A percentile compares a stretch with the other conserved stretches of the same genome.
phyloP scores from a whole-genome alignment of 495 filamentous ascomycete species.

The Delitschia confertaspora region DNA sequence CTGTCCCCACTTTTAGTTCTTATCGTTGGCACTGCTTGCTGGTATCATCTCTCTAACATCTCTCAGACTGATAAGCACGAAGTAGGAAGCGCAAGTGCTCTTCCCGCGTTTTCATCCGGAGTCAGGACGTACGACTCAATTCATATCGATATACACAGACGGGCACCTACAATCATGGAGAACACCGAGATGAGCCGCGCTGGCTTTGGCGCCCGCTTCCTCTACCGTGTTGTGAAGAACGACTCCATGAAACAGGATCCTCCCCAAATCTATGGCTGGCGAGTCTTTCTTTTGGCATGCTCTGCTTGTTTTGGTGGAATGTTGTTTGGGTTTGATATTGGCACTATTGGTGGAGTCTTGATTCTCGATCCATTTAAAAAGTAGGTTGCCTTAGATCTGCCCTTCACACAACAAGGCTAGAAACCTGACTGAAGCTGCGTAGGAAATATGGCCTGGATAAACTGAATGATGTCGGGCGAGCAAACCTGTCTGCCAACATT shows the following conservation, averaged over 20 bases:
- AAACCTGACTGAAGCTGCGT: not conserved
- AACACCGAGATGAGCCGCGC: no score
- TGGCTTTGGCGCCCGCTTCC: slow-evolving; percentile 31
- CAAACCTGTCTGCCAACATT: slow-evolving; percentile 45
- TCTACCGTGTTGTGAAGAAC: slow-evolving; percentile 64
- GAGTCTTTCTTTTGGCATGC: slow-evolving; percentile 58
- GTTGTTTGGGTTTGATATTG: slow-evolving; percentile 58
- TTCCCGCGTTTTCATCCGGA: no score
- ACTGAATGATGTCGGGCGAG: slow-evolving; percentile 23
- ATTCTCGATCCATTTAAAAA: slow-evolving; percentile 41
- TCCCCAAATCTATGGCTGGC: slow-evolving; percentile 71
- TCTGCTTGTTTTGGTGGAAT: slow-evolving; percentile 74
- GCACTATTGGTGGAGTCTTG: slow-evolving; percentile 59
- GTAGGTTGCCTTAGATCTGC: slow-evolving; percentile 22
- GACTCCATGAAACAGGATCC: slow-evolving; percentile 68
- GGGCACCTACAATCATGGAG: no score
- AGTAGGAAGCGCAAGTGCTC: no score
- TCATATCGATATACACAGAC: no score
- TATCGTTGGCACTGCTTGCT: no score
- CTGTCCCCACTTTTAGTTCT: no score
- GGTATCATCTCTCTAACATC: no score
- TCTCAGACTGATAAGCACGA: no score
- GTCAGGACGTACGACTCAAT: no score
- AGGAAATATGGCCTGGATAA: slow-evolving; percentile 43
- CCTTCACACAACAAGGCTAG: not conserved